These are phyloP conservation scores for Aspergillus glaucus DNA, from an alignment of 2,329 filamentous ascomycete species.

Conservation along the genomic window DNA sequence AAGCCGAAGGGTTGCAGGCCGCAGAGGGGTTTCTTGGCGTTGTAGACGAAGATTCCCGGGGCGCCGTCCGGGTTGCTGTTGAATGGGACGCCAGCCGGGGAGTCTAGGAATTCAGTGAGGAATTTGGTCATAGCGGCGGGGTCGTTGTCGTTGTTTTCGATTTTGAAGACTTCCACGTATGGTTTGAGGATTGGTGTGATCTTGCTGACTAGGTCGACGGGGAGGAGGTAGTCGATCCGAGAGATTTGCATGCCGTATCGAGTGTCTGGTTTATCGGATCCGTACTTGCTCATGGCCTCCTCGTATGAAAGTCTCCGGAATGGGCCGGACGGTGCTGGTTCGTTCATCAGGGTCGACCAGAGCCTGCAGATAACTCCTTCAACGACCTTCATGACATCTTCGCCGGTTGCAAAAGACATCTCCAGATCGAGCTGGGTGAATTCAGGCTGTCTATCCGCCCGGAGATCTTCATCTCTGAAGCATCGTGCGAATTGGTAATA, in stretches of 20 bases:
- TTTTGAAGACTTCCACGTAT: slow-evolving; percentile 66
- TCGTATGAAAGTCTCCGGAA: slow-evolving; percentile 65
- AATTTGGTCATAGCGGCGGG: slow-evolving; percentile 55
- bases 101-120: slow-evolving; percentile 64
- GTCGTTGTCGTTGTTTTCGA: slow-evolving; percentile 45
- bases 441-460: slow-evolving; percentile 89
- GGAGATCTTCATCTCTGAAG: slow-evolving; percentile 89
- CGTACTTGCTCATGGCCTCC: slow-evolving; percentile 71
- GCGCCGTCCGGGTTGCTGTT: slow-evolving; percentile 67
- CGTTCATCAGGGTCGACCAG: slow-evolving; percentile 46
- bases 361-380: slow-evolving; percentile 49
- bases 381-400: slow-evolving; percentile 60
- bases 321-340: slow-evolving; percentile 36
- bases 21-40: slow-evolving; percentile 64
- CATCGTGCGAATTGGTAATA: slow-evolving; percentile 95
- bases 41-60: slow-evolving; percentile 71
- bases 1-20: slow-evolving; percentile 75
- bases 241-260: slow-evolving; percentile 66
- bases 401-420: slow-evolving; percentile 73
- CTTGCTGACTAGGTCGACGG: slow-evolving; percentile 62
- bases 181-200: slow-evolving; percentile 65
- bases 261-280: slow-evolving; percentile 87
- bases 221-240: slow-evolving; percentile 58
- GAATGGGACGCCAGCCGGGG: slow-evolving; percentile 52
- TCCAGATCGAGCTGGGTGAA: slow-evolving; percentile 97